These are phyloP conservation scores for Bipolaris bicolor DNA, from an alignment of 2,329 filamentous ascomycete genomes.

Conservation along the genomic window DNA sequence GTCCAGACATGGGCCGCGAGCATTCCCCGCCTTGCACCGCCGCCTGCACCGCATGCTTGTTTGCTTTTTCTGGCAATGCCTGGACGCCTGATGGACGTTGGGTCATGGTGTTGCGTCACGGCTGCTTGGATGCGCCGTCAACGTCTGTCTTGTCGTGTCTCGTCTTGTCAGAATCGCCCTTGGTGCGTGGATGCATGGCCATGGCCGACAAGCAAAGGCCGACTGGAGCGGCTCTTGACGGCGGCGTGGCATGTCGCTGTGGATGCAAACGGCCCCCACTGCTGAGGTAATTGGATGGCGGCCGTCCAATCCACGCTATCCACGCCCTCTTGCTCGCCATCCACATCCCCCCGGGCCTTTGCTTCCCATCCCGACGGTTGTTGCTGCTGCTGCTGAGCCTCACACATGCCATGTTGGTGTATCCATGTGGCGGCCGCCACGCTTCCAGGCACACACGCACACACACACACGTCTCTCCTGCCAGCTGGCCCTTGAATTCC, in stretches of 20 bases:
- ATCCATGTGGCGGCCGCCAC: no score
- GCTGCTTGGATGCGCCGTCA: no score
- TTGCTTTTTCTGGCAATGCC: constrained; percentile 30
- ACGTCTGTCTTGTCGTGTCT: no score
- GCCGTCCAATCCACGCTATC: constrained; percentile 18
- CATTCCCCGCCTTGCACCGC: constrained; percentile 8
- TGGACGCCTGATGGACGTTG: background rate
- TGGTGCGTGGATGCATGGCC: background rate
- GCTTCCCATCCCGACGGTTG: constrained; percentile 9
- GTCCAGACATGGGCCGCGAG: constrained; percentile 3
- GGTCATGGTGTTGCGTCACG: background rate
- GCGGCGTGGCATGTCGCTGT: constrained; percentile 1
- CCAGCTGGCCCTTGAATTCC: no score
- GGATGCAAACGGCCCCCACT: constrained; percentile 15
- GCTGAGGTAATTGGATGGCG: constrained; percentile 46
- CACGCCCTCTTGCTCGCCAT: constrained; percentile 8
- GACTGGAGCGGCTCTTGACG: background rate
- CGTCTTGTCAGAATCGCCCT: no score
- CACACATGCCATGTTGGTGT: constrained; percentile 19
- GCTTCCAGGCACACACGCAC: no score
- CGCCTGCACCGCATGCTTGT: background rate
- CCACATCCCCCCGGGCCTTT: constrained; percentile 1
- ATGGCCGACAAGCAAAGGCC: background rate
- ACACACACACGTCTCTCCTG: no score
- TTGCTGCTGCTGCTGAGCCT: constrained; percentile 28